Evolutionary conservation across 2,329 filamentous ascomycete genomes (phyloP).

Genomic region (Aureobasidium sp.): DNA sequence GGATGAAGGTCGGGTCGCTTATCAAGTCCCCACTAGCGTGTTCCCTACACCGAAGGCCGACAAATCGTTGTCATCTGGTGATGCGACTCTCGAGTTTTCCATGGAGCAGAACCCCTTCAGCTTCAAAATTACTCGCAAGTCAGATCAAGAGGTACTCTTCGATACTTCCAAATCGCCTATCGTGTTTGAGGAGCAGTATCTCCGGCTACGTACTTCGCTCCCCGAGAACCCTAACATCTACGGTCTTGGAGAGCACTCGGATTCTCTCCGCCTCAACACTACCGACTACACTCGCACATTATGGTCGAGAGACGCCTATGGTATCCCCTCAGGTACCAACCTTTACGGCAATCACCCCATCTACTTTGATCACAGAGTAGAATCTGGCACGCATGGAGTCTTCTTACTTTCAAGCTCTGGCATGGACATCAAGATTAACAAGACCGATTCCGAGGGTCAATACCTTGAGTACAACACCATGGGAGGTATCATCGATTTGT

Average conservation of each 20-base stretch:
- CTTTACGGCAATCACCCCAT: constrained; percentile 66
- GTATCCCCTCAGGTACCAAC: constrained; percentile 51
- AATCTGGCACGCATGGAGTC: constrained; percentile 52
- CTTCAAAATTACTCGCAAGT: constrained; percentile 55
- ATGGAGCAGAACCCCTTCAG: constrained; percentile 54
- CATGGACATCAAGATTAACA: constrained; percentile 70
- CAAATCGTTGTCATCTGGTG: not conserved
- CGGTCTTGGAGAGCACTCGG: constrained; percentile 69
- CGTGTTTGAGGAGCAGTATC: constrained; percentile 70
- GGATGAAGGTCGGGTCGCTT: constrained; percentile 59
- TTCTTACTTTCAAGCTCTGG: constrained; percentile 64
- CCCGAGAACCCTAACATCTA: constrained; percentile 64
- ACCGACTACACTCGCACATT: constrained; percentile 27
- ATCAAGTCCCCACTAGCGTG: constrained; percentile 64
- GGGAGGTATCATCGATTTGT: constrained; percentile 64
- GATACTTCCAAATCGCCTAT: constrained; percentile 59
- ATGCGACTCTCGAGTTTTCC: constrained; percentile 34
- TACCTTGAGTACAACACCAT: constrained; percentile 74
- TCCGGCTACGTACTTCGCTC: constrained; percentile 62
- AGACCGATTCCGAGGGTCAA: constrained; percentile 48
- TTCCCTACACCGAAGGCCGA: constrained; percentile 39
- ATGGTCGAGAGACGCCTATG: constrained; percentile 60
- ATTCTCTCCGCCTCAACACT: constrained; percentile 36
- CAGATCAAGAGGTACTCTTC: constrained; percentile 53
- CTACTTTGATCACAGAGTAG: constrained; percentile 61